A percentile compares a stretch with the other conserved stretches of the same genome.
Evolutionary conservation across 176 grass and related monocot species (phyloP).

Genomic region (Ananas comosus): DNA sequence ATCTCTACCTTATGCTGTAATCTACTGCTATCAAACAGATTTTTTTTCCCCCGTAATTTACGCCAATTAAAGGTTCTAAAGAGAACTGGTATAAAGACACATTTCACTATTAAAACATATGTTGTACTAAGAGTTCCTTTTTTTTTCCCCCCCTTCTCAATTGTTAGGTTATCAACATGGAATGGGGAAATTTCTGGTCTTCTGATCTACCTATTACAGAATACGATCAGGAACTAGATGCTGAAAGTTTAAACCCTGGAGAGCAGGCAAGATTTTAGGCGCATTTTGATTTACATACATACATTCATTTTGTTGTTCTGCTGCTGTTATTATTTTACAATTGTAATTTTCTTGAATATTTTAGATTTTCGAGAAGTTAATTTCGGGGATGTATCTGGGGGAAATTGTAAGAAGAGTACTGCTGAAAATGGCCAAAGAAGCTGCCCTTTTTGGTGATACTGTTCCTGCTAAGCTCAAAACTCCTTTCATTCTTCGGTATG

Average conservation of each 20-base stretch:
- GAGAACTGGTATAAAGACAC: no score
- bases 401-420: conserved; percentile 20
- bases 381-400: conserved; percentile 25
- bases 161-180: conserved; percentile 82
- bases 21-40: background rate
- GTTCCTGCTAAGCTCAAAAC: background rate
- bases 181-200: conserved; percentile 85
- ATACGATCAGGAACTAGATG: conserved; percentile 65
- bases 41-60: background rate
- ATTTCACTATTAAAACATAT: no score
- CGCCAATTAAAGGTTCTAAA: no score
- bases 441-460: conserved; percentile 11
- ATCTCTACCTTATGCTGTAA: background rate
- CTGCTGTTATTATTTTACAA: conserved; percentile 1
- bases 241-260: conserved; percentile 65
- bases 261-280: conserved; percentile 50
- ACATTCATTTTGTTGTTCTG: background rate
- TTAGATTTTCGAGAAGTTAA: conserved; percentile 82
- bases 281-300: background rate
- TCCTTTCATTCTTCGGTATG: conserved; percentile 2
- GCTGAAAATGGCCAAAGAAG: conserved; percentile 9
- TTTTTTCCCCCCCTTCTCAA: background rate
- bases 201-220: conserved; percentile 48
- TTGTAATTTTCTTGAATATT: conserved; percentile 15
- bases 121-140: background rate